Base-by-base conservation (phyloP, 2,329 filamentous ascomycete species). In the Scedosporium dehoogii region DNA sequence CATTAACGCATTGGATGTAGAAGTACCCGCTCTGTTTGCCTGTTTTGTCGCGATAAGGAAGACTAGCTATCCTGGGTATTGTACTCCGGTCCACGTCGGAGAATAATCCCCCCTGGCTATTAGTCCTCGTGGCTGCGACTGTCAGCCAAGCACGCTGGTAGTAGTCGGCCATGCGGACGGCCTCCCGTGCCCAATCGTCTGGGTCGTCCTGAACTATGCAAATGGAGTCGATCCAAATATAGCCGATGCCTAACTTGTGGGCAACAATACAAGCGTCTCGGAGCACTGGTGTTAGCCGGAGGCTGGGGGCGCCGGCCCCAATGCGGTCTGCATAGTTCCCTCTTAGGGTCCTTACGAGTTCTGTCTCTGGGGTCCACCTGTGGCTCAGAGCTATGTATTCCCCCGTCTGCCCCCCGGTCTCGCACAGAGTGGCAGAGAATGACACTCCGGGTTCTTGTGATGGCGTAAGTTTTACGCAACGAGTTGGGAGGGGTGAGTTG, bases 171-270 rank as follows among this genome's bases (percentile, higher is more conserved):
- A 41, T 59, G 9, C 16, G 25, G 18, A 23, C 23, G 2, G 57
- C 14, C 29, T 59, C 57, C 16, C 18, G 18, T 2, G n/a, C 27
- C 57, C 57, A 59, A 5, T 59, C 29, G 23, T 59, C n/a, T 7
- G 12, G 6, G 23, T 38, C 25, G 3, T 33, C 57, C 38, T 59
- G 57, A n/a, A 59, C 9, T 12, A 59, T 59, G 57, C 57, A 38
- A 25, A 59, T 25, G 18, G 57, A 59, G 61, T 65, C 46, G 65
- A 68, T 41, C 57, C 57, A 59, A 7, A 59, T 3, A 23, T 59
- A 41, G 63, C 66, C 64, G n/a, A 59, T 14, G 14, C 27, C 25
- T 38, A 59, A 25, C n/a, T 23, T 38, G 7, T 56, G 18, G 55
- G 27, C 55, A 3, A 58, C 16, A 12, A 5, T 27, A 27, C 56